Percentiles rank a stretch among this genome's conserved stretches.
Conservation (phyloP, 768 basidiomycete species). For the Hypholoma fasciculare region DNA sequence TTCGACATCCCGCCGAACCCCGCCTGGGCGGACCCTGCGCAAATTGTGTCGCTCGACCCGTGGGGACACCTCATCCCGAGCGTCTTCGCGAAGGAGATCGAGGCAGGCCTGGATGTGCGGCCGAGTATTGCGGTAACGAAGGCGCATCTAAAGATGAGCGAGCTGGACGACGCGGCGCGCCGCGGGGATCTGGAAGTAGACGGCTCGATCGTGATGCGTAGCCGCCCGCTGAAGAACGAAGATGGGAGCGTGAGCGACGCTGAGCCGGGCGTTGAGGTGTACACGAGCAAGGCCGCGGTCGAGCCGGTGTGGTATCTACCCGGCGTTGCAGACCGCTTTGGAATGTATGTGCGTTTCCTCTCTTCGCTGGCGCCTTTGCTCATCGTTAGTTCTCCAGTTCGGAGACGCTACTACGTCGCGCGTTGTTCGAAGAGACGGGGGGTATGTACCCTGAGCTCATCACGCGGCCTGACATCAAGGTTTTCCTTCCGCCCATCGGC, state of each 20-base stretch:
- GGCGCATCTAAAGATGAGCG: conserved; percentile 92
- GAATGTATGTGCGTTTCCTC: conserved; percentile 59
- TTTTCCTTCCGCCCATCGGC: conserved; percentile 95
- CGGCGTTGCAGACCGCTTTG: conserved; percentile 91
- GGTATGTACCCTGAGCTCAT: conserved; percentile 96
- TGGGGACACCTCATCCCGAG: conserved; percentile 87
- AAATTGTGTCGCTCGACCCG: conserved; percentile 93
- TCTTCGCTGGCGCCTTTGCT: not conserved
- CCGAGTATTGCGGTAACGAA: conserved; percentile 94
- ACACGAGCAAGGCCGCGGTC: conserved; percentile 89
- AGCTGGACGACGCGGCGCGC: conserved; percentile 81
- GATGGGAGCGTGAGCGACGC: conserved; percentile 59
- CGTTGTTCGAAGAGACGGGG: conserved; percentile 94
- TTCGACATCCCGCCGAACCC: conserved; percentile 76
- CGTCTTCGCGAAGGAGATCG: conserved; percentile 62
- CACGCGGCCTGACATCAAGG: conserved; percentile 92
- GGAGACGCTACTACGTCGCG: conserved; percentile 82
- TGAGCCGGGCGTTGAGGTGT: conserved; percentile 83
- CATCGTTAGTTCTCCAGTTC: conserved; percentile 44
- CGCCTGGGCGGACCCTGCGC: conserved; percentile 70
- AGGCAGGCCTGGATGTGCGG: conserved; percentile 78
- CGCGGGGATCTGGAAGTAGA: conserved; percentile 76
- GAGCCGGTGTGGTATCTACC: conserved; percentile 98
- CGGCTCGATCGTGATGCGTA: conserved; percentile 78
- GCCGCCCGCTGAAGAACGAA: conserved; percentile 58